A percentile compares a stretch with the other conserved stretches of the same genome.
phyloP scores from a whole-genome alignment of 1,284 basidiomycete species.

The Leccinum griseonigrum region DNA sequence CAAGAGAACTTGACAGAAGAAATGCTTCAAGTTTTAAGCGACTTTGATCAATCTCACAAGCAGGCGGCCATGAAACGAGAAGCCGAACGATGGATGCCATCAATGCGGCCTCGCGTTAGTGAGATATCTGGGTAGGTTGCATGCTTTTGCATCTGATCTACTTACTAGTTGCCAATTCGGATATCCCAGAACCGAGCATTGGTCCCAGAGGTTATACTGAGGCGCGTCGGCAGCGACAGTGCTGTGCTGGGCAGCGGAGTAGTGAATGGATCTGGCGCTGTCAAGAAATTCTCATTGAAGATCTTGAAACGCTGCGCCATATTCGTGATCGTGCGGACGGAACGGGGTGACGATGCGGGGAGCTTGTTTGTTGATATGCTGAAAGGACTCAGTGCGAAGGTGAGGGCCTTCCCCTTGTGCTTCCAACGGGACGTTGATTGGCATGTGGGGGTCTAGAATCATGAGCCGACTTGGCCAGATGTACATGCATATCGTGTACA shows the following conservation, averaged over 20 bases:
- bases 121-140: no score
- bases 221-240: constrained; percentile 8
- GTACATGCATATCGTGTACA: constrained; percentile 90
- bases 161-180: no score
- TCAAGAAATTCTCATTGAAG: constrained; percentile 33
- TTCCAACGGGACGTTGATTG: constrained; percentile 1
- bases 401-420: constrained; percentile 35
- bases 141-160: no score
- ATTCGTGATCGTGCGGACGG: constrained; percentile 87
- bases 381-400: constrained; percentile 78
- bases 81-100: no score
- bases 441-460: constrained; percentile 40
- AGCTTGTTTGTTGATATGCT: constrained; percentile 87
- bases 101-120: no score
- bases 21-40: no score
- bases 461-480: constrained; percentile 65
- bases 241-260: constrained; percentile 14
- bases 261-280: constrained; percentile 20
- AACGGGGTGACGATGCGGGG: constrained; percentile 83
- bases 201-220: neutral
- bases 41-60: no score
- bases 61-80: no score
- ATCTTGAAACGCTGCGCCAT: constrained; percentile 77
- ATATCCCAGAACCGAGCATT: no score
- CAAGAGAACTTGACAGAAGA: no score